Evolutionary conservation across 2,329 filamentous ascomycete species (phyloP).

Genomic region (Aspergillus pseudoterreus): DNA sequence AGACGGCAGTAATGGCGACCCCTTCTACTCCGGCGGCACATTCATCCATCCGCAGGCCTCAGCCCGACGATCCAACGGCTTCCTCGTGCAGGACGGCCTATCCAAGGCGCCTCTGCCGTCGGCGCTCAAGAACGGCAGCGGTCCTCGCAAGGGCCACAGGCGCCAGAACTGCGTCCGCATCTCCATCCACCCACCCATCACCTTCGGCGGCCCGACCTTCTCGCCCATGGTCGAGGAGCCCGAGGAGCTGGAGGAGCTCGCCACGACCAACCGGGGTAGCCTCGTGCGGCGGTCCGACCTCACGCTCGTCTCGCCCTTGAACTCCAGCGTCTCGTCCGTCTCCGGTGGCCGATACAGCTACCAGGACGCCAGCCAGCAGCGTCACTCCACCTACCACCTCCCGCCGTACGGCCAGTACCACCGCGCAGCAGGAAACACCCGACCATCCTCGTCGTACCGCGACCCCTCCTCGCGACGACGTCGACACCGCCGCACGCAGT

Average conservation of each 20-base stretch:
- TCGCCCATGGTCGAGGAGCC: slow-evolving; percentile 35
- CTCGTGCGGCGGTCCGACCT: background rate
- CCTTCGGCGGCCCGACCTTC: slow-evolving; percentile 31
- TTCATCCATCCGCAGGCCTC: slow-evolving; percentile 18
- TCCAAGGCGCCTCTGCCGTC: slow-evolving; percentile 25
- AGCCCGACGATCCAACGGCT: slow-evolving; percentile 12
- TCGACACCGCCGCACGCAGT: background rate
- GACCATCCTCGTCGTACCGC: background rate
- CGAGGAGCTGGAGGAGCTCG: slow-evolving; percentile 29
- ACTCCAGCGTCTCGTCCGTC: slow-evolving; percentile 15
- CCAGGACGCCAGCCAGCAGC: slow-evolving; percentile 6
- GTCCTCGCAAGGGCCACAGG: slow-evolving; percentile 36
- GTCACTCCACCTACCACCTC: background rate
- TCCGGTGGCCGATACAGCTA: slow-evolving; percentile 15
- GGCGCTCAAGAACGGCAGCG: slow-evolving; percentile 30
- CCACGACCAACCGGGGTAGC: slow-evolving; percentile 4
- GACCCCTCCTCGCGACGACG: background rate
- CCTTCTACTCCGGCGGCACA: slow-evolving; percentile 14
- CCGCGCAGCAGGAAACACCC: background rate
- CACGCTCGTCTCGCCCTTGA: slow-evolving; percentile 10
- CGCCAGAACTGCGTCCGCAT: slow-evolving; percentile 44
- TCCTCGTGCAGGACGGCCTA: slow-evolving; percentile 18
- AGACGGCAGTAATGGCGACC: slow-evolving; percentile 22
- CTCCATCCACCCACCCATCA: slow-evolving; percentile 34
- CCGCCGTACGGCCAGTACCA: background rate